Conservation (phyloP, 169 alveolate genomes). For the Plasmodium gonderi region DNA sequence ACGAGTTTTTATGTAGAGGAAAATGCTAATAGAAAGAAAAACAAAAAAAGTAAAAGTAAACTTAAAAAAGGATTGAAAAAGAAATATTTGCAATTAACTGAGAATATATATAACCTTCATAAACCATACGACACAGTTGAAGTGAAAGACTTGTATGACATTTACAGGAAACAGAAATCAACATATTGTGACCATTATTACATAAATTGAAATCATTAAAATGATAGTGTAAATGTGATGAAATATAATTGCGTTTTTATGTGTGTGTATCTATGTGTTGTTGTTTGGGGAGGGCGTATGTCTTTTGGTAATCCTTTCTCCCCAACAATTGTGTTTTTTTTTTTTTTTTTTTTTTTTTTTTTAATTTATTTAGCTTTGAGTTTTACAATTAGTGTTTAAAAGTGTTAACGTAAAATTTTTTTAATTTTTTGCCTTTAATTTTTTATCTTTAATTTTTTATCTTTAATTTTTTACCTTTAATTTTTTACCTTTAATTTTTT, state of each 20-base stretch:
- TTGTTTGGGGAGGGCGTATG: not conserved
- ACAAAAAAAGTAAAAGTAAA: conserved; percentile 22
- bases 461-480: too few relatives aligned
- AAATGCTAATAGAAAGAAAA: conserved; percentile 35
- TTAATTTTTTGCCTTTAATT: not conserved
- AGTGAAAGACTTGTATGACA: conserved; percentile 52
- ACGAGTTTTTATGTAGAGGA: conserved; percentile 49
- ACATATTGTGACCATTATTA: not conserved
- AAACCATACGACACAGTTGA: conserved; percentile 65
- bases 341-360: conserved; percentile 1
- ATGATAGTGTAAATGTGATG: too few relatives aligned
- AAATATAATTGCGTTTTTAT: too few relatives aligned
- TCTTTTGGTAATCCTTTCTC: not conserved
- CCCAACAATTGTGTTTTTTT: not conserved
- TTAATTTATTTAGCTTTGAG: not conserved
- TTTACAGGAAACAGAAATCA: conserved; percentile 22
- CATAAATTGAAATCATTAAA: not conserved
- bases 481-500: too few relatives aligned
- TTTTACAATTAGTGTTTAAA: not conserved
- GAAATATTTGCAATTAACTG: conserved; percentile 15
- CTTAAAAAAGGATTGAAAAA: conserved; percentile 15
- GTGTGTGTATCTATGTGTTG: not conserved
- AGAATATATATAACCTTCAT: conserved; percentile 42
- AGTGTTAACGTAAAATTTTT: not conserved
- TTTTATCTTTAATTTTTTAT: too few relatives aligned